Base-by-base conservation (phyloP, 495 filamentous ascomycete genomes). In the Oleoguttula mirabilis region DNA sequence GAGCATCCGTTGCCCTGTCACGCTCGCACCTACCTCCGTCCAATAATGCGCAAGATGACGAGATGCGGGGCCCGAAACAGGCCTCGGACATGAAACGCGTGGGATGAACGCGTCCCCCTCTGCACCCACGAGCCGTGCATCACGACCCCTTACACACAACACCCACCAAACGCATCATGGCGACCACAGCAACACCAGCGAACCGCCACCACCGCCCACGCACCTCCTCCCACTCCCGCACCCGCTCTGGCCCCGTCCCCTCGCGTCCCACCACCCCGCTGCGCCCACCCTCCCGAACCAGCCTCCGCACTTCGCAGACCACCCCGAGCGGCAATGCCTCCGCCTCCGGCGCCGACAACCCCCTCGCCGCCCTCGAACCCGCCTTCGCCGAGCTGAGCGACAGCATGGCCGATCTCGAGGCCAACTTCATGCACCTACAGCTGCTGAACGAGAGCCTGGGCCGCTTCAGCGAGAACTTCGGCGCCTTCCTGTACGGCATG, bases 351-450 rank as follows among this genome's bases (percentile, higher is more conserved):
- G 65, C 71, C 54, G 67, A 69, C 22, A 57, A 80, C 50, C 86
- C 88, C 3, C 76, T 96, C 45, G 84, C 88, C 51, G 64, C 70
- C 6, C 72, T 96, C 44, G 84, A 94, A 58, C 83, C 83, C 0
- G 79, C 80, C 10, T 96, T 96, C 56, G 88, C 86, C 21, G 90
- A 98, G 63, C 68, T 98, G 2, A 81, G 85, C 7, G 92, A 96
- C 62, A 80, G 83, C 35, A 88, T 96, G 75, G 85, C 84, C 22
- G 88, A 95, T 53, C 72, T 98, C 7, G 90, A 96, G 67, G 82
- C 82, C 41, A 95, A 98, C 61, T 90, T 96, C 69, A 87, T 90
- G 79, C 85, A 94, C 54, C 72, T 98, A 47, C 88, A 95, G 63
- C 63, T 93, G 42, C 92, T 98, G 84, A 87, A 98, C 59, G 88